Percentiles rank a stretch among this genome's conserved stretches.
Evolutionary conservation across 2,329 filamentous ascomycete genomes (phyloP).

Genomic region (Fusarium vanettenii): DNA sequence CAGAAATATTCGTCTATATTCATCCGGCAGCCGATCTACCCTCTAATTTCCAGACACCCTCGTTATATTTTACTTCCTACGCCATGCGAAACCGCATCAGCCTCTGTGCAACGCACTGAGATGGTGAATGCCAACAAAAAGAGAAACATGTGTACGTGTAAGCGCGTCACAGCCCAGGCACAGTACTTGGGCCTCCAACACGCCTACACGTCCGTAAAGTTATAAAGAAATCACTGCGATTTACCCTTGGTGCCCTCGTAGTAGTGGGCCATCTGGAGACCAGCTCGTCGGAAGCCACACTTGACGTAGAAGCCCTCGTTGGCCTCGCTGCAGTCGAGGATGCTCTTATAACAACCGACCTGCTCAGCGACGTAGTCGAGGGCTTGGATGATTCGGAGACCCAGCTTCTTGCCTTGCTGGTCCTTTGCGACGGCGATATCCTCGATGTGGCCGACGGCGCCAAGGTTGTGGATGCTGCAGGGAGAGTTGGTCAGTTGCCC

Average conservation of each 20-base stretch:
- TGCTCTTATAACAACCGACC: slow-evolving; percentile 96
- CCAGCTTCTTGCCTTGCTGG: slow-evolving; percentile 97
- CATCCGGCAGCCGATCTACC: slow-evolving; percentile 24
- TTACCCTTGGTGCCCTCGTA: slow-evolving; percentile 73
- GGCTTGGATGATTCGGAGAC: slow-evolving; percentile 91
- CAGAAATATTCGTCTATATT: slow-evolving; percentile 33
- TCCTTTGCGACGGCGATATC: slow-evolving; percentile 96
- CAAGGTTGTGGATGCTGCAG: slow-evolving; percentile 79
- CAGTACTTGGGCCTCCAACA: background rate
- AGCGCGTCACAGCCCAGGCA: background rate
- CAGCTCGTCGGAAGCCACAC: slow-evolving; percentile 92
- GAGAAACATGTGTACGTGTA: slow-evolving; percentile 5
- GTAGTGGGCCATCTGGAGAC: slow-evolving; percentile 97
- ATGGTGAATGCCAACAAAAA: slow-evolving; percentile 21
- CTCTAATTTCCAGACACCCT: slow-evolving; percentile 23
- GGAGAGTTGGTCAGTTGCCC: slow-evolving; percentile 28
- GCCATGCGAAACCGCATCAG: slow-evolving; percentile 43
- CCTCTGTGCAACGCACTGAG: slow-evolving; percentile 31
- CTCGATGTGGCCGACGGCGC: slow-evolving; percentile 93
- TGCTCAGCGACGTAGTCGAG: slow-evolving; percentile 88
- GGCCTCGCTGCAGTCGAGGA: slow-evolving; percentile 94
- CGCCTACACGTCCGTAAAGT: background rate
- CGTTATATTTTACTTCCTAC: slow-evolving; percentile 46
- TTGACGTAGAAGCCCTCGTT: slow-evolving; percentile 99
- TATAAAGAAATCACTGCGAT: slow-evolving; percentile 42